phyloP scores from a whole-genome alignment of 73 alveolate species.

The Paramecium tetraurelia region DNA sequence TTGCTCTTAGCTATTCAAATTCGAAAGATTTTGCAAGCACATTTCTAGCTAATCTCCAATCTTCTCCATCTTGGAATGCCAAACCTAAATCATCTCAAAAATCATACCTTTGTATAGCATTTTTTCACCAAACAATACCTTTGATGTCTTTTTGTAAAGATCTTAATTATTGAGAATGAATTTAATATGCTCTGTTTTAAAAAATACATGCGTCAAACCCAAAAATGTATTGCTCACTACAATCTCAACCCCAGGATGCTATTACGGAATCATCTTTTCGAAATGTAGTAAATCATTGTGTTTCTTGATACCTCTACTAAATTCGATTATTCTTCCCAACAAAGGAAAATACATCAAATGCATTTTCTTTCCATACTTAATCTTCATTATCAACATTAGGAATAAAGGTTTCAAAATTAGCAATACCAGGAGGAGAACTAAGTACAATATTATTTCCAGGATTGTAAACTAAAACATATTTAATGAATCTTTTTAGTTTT shows the following conservation, averaged over 20 bases:
- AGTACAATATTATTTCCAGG: neutral
- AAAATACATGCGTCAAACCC: neutral
- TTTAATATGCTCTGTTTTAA: neutral
- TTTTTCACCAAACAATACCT: slow-evolving; percentile 20
- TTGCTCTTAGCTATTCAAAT: neutral
- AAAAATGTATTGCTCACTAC: neutral
- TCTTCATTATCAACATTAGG: neutral
- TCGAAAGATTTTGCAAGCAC: slow-evolving; percentile 26
- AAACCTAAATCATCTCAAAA: neutral
- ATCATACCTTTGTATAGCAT: neutral
- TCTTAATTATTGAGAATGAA: neutral
- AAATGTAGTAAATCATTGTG: neutral
- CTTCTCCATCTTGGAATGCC: slow-evolving; percentile 6
- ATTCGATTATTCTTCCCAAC: neutral
- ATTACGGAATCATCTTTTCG: neutral
- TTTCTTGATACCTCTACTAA: neutral
- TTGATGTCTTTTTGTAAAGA: neutral
- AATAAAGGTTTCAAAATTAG: neutral
- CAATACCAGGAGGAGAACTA: neutral
- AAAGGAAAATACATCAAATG: neutral
- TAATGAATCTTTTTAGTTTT: neutral
- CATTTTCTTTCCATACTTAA: neutral
- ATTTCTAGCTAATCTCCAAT: slow-evolving; percentile 38
- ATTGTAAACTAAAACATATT: neutral
- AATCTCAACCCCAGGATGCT: neutral